Conservation (phyloP, 257 asterid genomes). For the Cinchona pubescens region DNA sequence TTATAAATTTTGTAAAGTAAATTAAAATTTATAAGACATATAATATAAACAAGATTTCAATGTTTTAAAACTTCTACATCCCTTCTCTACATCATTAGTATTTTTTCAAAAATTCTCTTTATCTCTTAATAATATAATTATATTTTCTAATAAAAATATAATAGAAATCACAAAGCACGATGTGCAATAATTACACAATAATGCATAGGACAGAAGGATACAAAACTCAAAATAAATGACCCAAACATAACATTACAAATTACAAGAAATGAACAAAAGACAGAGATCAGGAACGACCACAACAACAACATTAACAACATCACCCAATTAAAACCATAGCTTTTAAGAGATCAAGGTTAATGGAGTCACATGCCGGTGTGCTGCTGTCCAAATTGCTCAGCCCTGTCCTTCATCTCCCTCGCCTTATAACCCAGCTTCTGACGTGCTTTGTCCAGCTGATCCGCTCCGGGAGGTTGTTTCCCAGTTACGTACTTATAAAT, state of each 20-base stretch:
- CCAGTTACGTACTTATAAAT: conserved; percentile 62
- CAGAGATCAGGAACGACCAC: not conserved
- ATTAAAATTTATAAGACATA: too few species aligned
- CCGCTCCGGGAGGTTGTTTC: conserved; percentile 55
- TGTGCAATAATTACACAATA: too few species aligned
- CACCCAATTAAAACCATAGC: not conserved
- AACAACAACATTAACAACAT: not conserved
- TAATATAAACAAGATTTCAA: too few species aligned
- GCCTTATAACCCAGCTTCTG: conserved; percentile 54
- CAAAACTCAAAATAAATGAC: too few species aligned
- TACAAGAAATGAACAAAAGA: not conserved
- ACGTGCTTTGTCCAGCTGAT: conserved; percentile 44
- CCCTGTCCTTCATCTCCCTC: conserved; percentile 62
- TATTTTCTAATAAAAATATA: too few species aligned
- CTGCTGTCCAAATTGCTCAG: conserved; percentile 39
- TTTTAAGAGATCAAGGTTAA: not conserved
- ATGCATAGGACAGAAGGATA: not conserved
- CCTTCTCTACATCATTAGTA: too few species aligned
- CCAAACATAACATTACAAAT: not conserved
- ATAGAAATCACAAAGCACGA: too few species aligned
- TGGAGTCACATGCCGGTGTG: not conserved
- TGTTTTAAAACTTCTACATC: too few species aligned
- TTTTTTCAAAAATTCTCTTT: too few species aligned
- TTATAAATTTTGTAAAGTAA: too few species aligned
- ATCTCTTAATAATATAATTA: too few species aligned